Evolutionary conservation across 2,329 filamentous ascomycete species (phyloP).

Genomic region (Penicillium sclerotiorum): DNA sequence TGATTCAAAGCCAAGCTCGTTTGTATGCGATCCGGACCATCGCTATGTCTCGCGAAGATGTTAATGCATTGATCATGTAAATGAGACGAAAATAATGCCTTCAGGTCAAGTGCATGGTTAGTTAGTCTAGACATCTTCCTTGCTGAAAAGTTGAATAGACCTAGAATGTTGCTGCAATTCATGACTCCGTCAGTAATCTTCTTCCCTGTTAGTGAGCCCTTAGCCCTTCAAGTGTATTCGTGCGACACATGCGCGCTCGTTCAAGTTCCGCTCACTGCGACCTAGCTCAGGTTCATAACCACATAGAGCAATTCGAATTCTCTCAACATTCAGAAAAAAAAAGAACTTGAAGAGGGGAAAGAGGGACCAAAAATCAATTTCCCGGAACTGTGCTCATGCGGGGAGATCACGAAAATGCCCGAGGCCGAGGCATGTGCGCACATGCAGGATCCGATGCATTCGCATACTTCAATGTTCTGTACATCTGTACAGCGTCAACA

Average conservation of each 20-base stretch:
- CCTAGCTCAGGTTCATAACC: too few species aligned
- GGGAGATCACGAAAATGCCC: conserved; percentile 17
- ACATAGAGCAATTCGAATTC: too few species aligned
- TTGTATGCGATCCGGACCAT: conserved; percentile 25
- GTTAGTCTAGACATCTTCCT: conserved; percentile 9
- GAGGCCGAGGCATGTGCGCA: conserved; percentile 17
- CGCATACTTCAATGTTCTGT: too few species aligned
- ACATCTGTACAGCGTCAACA: too few species aligned
- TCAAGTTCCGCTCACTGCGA: background rate
- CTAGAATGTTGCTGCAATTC: conserved; percentile 3
- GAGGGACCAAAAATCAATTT: background rate
- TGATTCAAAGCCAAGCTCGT: conserved; percentile 20
- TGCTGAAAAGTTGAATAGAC: conserved; percentile 11
- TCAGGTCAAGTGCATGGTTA: conserved; percentile 12
- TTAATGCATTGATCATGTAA: conserved; percentile 35
- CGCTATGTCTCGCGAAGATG: conserved; percentile 21
- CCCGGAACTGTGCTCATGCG: conserved; percentile 6
- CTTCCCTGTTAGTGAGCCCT: background rate
- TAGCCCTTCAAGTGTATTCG: background rate
- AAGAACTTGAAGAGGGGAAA: conserved; percentile 2
- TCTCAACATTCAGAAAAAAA: too few species aligned
- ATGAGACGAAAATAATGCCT: conserved; percentile 30
- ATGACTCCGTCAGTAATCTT: conserved; percentile 2
- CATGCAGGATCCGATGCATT: background rate
- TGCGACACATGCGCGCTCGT: background rate